A percentile compares a stretch with the other conserved stretches of the same genome.
Conservation (phyloP, 441 rosid species). For the Gossypium trilobum region DNA sequence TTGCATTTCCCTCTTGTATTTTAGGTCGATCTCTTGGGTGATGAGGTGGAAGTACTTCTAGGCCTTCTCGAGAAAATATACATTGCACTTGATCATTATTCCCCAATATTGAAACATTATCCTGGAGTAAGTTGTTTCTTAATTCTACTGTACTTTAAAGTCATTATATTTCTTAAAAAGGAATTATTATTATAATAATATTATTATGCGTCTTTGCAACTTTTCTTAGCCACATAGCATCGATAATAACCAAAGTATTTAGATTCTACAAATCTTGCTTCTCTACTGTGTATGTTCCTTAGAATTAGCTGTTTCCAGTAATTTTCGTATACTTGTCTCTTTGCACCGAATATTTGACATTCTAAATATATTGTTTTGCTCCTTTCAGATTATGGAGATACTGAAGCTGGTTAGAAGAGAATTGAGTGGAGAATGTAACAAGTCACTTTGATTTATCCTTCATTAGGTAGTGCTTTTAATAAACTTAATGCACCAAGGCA, state of each 20-base stretch:
- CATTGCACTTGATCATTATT: constrained; percentile 87
- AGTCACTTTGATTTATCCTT: constrained; percentile 27
- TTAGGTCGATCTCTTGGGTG: constrained; percentile 92
- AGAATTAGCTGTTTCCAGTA: background rate
- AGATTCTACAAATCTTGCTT: background rate
- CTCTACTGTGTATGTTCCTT: background rate
- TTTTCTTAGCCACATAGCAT: background rate
- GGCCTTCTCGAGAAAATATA: constrained; percentile 86
- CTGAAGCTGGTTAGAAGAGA: constrained; percentile 75
- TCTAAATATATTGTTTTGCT: constrained; percentile 3
- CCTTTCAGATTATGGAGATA: constrained; percentile 67
- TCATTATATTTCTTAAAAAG: background rate
- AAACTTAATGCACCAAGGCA: background rate
- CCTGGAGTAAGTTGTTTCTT: constrained; percentile 60
- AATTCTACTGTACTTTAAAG: background rate
- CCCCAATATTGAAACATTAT: constrained; percentile 79
- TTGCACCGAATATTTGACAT: background rate
- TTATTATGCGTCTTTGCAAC: background rate
- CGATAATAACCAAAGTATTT: background rate
- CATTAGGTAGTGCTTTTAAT: background rate
- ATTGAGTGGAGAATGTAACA: constrained; percentile 54
- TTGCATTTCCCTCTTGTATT: constrained; percentile 15
- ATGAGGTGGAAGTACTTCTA: constrained; percentile 69
- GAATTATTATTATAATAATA: background rate
- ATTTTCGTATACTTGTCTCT: background rate